Evolutionary conservation across 495 filamentous ascomycete genomes (phyloP).

Genomic region (Ascobolus immersus): DNA sequence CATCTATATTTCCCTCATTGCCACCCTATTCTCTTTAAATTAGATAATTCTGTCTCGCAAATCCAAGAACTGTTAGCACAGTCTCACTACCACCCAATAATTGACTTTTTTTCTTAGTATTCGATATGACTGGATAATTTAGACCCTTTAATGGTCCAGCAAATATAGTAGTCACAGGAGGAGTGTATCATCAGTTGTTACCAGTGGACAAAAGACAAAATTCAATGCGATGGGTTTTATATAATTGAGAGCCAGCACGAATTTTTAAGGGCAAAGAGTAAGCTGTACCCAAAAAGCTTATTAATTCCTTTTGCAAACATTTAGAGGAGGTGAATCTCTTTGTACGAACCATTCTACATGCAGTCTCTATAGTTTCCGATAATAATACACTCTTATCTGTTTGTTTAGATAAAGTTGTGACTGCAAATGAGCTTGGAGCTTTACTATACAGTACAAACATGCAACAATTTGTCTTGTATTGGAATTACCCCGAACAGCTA

Average conservation of each 20-base stretch:
- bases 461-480: slow-evolving; percentile 1
- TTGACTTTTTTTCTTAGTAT: slow-evolving; percentile 1
- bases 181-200: slow-evolving; percentile 2
- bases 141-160: slow-evolving; percentile 1
- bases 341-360: slow-evolving; percentile 1
- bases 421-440: too few species aligned
- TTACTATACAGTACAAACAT: background rate
- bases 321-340: slow-evolving; percentile 2
- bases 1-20: background rate
- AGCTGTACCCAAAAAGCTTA: background rate
- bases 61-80: background rate
- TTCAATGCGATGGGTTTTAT: slow-evolving; percentile 3
- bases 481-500: background rate
- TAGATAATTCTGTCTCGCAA: background rate
- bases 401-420: too few species aligned
- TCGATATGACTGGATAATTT: slow-evolving; percentile 4
- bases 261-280: background rate
- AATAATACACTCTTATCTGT: background rate
- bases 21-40: background rate
- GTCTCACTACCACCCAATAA: slow-evolving; percentile 1
- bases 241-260: slow-evolving; percentile 2
- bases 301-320: background rate
- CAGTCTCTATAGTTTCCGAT: background rate
- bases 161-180: slow-evolving; percentile 1
- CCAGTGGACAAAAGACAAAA: slow-evolving; percentile 1